Base-by-base conservation (phyloP, 2,329 filamentous ascomycete genomes). In the Neofusicoccum kwambonambiense region DNA sequence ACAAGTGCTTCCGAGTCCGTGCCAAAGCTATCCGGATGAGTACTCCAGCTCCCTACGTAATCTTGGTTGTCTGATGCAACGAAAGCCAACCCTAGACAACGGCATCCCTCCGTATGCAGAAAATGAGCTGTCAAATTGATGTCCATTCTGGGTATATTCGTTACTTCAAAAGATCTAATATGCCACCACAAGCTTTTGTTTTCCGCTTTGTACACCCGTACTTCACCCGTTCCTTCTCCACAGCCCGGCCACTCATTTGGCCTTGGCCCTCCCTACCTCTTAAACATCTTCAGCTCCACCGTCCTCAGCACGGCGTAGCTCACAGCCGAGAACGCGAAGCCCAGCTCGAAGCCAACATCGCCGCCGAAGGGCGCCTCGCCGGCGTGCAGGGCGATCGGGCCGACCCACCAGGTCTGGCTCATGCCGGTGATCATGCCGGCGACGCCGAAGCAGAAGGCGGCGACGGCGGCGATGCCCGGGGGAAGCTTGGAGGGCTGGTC, bases 401-500 rank as follows among this genome's bases (percentile, higher is more conserved):
- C 90, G 0, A 85, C 84, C 69, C 81, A 78, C 88, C 89, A 92
- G 0, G 80, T 75, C 75, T 92, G 89, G 17, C 84, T 84, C 88
- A 92, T 92, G 5, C 90, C 89, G 7, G 86, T 79, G 2, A 90
- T 82, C 70, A 90, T 88, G 13, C 90, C 90, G 13, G 83, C 81
- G 44, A 89, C 77, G 58, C 90, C 90, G 63, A 85, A 84, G 70
- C 80, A 80, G 75, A 91, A 91, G 0, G 89, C 87, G 1, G 81
- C 69, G 11, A 87, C 69, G 4, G 89, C 89, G 0, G 89, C 88
- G 56, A 89, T 80, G 9, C 89, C 86, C 0, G 85, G 81, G 0
- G 90, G 89, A 0, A 92, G 82, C 58, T 82, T 83, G 0, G 77
- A 72, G 0, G 83, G 82, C 63, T 84, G 79, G 68, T 87, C 83